Conservation (phyloP, 1,284 basidiomycete genomes). For the Irpex sp. region DNA sequence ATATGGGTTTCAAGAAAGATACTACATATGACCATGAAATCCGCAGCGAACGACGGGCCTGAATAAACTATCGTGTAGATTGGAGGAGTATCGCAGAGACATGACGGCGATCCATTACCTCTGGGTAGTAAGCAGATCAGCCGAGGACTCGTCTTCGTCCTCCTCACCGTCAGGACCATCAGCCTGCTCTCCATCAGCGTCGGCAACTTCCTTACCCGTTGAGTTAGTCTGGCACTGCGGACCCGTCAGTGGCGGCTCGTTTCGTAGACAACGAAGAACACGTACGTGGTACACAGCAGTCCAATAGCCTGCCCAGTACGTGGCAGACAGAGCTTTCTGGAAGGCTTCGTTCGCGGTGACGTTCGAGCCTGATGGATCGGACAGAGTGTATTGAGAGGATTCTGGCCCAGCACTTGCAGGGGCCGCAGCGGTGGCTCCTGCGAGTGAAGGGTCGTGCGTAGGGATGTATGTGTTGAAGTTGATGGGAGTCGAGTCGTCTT, state of each 20-base stretch:
- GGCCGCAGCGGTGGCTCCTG: slow-evolving; percentile 25
- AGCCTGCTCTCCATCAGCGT: slow-evolving; percentile 10
- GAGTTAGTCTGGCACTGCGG: slow-evolving; percentile 16
- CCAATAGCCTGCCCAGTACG: slow-evolving; percentile 85
- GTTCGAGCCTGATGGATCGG: slow-evolving; percentile 29
- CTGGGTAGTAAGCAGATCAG: slow-evolving; percentile 22
- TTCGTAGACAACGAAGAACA: neutral
- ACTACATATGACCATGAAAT: neutral
- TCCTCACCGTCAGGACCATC: slow-evolving; percentile 20
- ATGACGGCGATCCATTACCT: slow-evolving; percentile 3
- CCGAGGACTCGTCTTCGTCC: slow-evolving; percentile 22
- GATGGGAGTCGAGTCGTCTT: slow-evolving; percentile 51
- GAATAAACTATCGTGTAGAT: too few species aligned
- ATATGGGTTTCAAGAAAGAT: neutral
- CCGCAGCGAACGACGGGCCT: neutral
- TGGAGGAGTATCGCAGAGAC: too few species aligned
- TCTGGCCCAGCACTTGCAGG: slow-evolving; percentile 2
- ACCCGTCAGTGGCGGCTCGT: neutral
- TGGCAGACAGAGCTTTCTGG: slow-evolving; percentile 64
- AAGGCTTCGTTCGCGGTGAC: slow-evolving; percentile 72
- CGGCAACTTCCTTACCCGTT: slow-evolving; percentile 3
- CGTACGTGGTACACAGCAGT: slow-evolving; percentile 74
- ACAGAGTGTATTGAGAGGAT: slow-evolving; percentile 6
- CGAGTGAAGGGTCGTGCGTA: slow-evolving; percentile 59
- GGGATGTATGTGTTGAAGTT: slow-evolving; percentile 70